phyloP scores from a whole-genome alignment of 1,284 basidiomycete genomes.

The Cutaneotrichosporon sp. region DNA sequence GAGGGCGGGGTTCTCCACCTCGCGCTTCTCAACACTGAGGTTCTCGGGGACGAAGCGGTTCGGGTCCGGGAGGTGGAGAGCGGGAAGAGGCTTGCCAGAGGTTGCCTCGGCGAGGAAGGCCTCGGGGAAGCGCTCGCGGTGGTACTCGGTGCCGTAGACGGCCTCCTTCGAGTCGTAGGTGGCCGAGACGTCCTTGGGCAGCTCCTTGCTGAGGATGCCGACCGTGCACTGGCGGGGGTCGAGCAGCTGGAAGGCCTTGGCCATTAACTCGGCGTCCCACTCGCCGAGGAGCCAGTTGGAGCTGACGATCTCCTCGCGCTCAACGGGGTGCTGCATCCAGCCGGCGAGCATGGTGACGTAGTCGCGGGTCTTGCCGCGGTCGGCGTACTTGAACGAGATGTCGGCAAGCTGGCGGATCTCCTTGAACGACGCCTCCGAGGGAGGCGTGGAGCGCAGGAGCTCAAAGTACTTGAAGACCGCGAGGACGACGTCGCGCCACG shows the following conservation, averaged over 20 bases:
- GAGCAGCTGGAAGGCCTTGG: slow-evolving; percentile 64
- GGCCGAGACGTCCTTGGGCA: slow-evolving; percentile 62
- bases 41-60: slow-evolving; percentile 91
- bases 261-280: slow-evolving; percentile 69
- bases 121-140: slow-evolving; percentile 66
- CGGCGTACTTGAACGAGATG: slow-evolving; percentile 84
- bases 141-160: slow-evolving; percentile 80
- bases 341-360: slow-evolving; percentile 80
- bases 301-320: slow-evolving; percentile 75
- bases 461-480: slow-evolving; percentile 85
- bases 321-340: slow-evolving; percentile 66
- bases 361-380: slow-evolving; percentile 74
- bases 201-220: slow-evolving; percentile 55
- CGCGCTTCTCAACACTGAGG: slow-evolving; percentile 74
- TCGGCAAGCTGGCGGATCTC: slow-evolving; percentile 75
- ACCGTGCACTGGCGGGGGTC: slow-evolving; percentile 61
- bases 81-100: slow-evolving; percentile 63
- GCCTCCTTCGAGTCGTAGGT: slow-evolving; percentile 74
- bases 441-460: slow-evolving; percentile 67
- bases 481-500: slow-evolving; percentile 73
- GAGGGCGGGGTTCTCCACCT: slow-evolving; percentile 67
- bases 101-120: slow-evolving; percentile 66
- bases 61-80: slow-evolving; percentile 75
- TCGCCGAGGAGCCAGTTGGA: slow-evolving; percentile 74
- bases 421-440: slow-evolving; percentile 73